phyloP scores from a whole-genome alignment of 1,139 yeast species.

The Zygosaccharomyces pseudobailii region DNA sequence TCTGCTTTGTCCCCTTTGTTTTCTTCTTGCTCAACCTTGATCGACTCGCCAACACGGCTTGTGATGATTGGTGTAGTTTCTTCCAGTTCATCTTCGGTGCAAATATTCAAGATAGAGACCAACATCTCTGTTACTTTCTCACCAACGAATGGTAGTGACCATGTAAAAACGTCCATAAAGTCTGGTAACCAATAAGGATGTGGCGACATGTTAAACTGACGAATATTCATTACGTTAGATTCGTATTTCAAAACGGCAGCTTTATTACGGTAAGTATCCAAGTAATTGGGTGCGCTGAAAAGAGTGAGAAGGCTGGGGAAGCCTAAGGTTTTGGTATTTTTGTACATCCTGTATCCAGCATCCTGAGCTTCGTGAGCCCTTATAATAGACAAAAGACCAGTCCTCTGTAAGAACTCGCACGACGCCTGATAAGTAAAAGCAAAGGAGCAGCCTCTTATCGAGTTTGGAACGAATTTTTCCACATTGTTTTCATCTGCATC shows the following conservation, averaged over 20 bases:
- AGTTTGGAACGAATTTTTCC: slow-evolving; percentile 53
- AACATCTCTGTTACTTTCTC: slow-evolving; percentile 93
- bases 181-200: slow-evolving; percentile 98
- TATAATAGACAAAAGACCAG: slow-evolving; percentile 74
- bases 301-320: slow-evolving; percentile 89
- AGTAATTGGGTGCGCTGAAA: slow-evolving; percentile 93
- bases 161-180: slow-evolving; percentile 94
- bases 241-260: slow-evolving; percentile 94
- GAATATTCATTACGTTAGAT: slow-evolving; percentile 86
- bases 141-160: slow-evolving; percentile 99
- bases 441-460: slow-evolving; percentile 89
- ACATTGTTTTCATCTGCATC: slow-evolving; percentile 45
- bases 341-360: slow-evolving; percentile 94
- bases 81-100: slow-evolving; percentile 91
- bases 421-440: slow-evolving; percentile 84
- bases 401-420: slow-evolving; percentile 73
- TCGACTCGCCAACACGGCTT: slow-evolving; percentile 14
- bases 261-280: slow-evolving; percentile 89
- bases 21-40: not conserved
- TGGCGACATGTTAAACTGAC: slow-evolving; percentile 89
- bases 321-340: slow-evolving; percentile 76
- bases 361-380: slow-evolving; percentile 99
- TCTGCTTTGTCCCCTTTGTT: too few species aligned
- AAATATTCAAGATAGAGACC: slow-evolving; percentile 82
- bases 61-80: slow-evolving; percentile 39